These are phyloP conservation scores for Delonix regia DNA, from an alignment of 306 rosid genomes.

Conservation along the genomic window DNA sequence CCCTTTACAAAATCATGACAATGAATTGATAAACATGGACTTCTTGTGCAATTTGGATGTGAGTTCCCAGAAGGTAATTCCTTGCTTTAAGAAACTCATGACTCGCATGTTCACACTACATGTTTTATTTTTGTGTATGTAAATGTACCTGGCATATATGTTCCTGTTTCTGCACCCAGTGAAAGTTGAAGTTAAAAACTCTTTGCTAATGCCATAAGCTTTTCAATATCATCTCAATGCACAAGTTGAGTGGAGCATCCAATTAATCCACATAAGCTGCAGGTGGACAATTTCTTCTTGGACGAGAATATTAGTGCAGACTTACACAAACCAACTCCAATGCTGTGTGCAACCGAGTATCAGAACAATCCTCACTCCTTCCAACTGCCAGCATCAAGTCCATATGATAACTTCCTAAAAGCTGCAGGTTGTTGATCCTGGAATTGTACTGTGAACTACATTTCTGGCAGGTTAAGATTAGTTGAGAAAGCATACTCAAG, in stretches of 20 bases:
- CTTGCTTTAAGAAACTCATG: conserved; percentile 24
- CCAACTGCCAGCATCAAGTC: conserved; percentile 83
- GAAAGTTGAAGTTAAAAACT: background rate
- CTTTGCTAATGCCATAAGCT: conserved; percentile 4
- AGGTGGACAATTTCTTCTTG: conserved; percentile 50
- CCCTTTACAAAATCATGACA: conserved; percentile 37
- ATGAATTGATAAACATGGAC: conserved; percentile 40
- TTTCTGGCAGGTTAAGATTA: conserved; percentile 11
- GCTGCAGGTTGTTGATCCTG: conserved; percentile 87
- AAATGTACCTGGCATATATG: background rate
- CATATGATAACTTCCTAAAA: conserved; percentile 84
- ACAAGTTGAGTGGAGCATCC: conserved; percentile 27
- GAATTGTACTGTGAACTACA: conserved; percentile 11
- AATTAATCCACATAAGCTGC: conserved; percentile 46
- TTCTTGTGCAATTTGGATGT: conserved; percentile 20
- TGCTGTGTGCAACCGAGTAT: conserved; percentile 51
- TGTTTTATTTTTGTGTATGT: background rate
- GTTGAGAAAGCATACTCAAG: conserved; percentile 21
- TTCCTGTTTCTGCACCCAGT: background rate
- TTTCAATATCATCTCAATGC: conserved; percentile 1
- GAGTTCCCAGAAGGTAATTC: conserved; percentile 51
- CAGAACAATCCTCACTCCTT: conserved; percentile 56
- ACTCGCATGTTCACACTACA: conserved; percentile 16
- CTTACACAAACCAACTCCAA: conserved; percentile 40
- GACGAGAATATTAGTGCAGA: conserved; percentile 39